Conservation (phyloP, 1,284 basidiomycete genomes). For the Anthracocystis panici-leucophaei region DNA sequence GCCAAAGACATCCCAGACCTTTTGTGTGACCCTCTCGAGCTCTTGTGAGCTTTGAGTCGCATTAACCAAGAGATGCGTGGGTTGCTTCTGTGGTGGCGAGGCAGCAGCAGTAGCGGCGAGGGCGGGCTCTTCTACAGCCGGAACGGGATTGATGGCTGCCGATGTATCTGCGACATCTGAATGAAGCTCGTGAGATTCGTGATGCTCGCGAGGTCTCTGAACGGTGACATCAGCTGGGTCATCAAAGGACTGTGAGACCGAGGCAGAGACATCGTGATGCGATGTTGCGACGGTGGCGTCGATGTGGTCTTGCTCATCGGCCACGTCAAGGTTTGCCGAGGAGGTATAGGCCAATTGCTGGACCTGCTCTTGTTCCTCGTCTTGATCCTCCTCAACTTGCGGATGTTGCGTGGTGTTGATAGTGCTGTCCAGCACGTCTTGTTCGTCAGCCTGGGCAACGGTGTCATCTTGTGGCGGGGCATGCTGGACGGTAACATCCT, state of each 20-base stretch:
- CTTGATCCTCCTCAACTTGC: constrained; percentile 6
- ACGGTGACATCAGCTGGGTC: constrained; percentile 27
- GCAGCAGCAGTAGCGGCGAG: background rate
- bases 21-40: constrained; percentile 57
- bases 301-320: background rate
- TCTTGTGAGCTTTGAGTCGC: constrained; percentile 48
- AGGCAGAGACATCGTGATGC: constrained; percentile 17
- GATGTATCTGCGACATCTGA: constrained; percentile 28
- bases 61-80: constrained; percentile 17
- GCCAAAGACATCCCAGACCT: constrained; percentile 62
- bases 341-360: constrained; percentile 11
- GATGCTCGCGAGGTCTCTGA: constrained; percentile 16
- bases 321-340: background rate
- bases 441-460: constrained; percentile 9
- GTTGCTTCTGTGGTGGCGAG: background rate
- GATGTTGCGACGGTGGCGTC: constrained; percentile 5
- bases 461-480: background rate
- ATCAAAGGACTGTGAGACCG: constrained; percentile 10
- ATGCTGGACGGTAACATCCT: constrained; percentile 10
- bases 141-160: constrained; percentile 24
- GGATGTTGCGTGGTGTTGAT: constrained; percentile 12
- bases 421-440: constrained; percentile 21
- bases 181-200: background rate
- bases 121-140: background rate
- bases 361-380: constrained; percentile 13